Conservation (phyloP, 352 stramenopile species). For the Phytopythium ostracodes region DNA sequence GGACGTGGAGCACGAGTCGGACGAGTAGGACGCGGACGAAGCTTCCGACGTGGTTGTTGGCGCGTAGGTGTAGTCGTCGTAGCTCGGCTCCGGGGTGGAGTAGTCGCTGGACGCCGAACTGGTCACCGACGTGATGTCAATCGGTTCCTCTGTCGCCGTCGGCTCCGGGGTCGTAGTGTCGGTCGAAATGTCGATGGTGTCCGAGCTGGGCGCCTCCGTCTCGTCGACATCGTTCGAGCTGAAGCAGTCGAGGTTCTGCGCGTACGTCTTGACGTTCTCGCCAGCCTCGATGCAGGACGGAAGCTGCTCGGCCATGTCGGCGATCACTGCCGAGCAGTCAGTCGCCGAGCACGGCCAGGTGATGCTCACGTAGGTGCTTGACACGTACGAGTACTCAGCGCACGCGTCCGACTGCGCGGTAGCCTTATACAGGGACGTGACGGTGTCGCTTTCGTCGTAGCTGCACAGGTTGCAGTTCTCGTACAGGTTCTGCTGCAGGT, state of each 20-base stretch:
- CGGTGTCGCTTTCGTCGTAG: background rate
- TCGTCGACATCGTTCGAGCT: slow-evolving; percentile 1
- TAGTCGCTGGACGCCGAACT: background rate
- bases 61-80: slow-evolving; percentile 1
- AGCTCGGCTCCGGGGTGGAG: background rate
- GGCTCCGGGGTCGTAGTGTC: background rate
- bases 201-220: background rate
- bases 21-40: background rate
- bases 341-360: slow-evolving; percentile 17
- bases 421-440: slow-evolving; percentile 3
- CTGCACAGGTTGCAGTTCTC: background rate
- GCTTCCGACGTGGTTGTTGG: background rate
- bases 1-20: background rate
- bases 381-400: slow-evolving; percentile 11
- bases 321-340: slow-evolving; percentile 10
- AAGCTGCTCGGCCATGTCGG: slow-evolving; percentile 13
- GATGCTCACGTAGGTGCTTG: slow-evolving; percentile 15
- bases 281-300: slow-evolving; percentile 14
- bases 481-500: slow-evolving; percentile 1
- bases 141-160: background rate
- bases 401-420: slow-evolving; percentile 13
- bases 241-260: slow-evolving; percentile 2
- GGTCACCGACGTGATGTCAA: background rate
- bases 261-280: slow-evolving; percentile 7
- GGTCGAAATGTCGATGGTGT: background rate